phyloP scores from a whole-genome alignment of 495 filamentous ascomycete species.

The Acidomyces sp. region DNA sequence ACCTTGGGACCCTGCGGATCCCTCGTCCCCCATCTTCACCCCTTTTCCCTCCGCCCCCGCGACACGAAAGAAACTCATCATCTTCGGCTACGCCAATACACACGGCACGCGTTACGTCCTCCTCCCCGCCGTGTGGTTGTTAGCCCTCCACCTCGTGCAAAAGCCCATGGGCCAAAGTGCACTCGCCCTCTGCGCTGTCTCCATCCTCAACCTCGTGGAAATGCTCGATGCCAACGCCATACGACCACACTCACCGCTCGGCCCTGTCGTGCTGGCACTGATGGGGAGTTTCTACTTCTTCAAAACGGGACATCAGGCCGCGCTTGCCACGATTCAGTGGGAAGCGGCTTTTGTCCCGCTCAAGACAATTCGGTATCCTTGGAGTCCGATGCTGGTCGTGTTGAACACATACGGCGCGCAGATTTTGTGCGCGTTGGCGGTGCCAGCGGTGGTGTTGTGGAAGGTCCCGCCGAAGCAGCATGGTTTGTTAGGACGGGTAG shows the following conservation, averaged over 20 bases:
- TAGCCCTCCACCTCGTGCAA: slow-evolving; percentile 64
- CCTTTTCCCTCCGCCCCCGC: slow-evolving; percentile 27
- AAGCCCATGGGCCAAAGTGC: slow-evolving; percentile 91
- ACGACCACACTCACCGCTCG: slow-evolving; percentile 56
- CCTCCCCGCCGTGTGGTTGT: slow-evolving; percentile 61
- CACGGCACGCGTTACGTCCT: slow-evolving; percentile 86
- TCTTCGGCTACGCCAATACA: slow-evolving; percentile 83
- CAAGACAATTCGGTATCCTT: slow-evolving; percentile 71
- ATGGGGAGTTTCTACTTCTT: slow-evolving; percentile 90
- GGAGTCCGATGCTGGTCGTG: slow-evolving; percentile 65
- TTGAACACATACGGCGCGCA: slow-evolving; percentile 84
- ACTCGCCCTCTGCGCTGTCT: slow-evolving; percentile 64
- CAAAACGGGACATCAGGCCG: slow-evolving; percentile 94
- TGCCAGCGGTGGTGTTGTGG: slow-evolving; percentile 78
- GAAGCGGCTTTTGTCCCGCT: slow-evolving; percentile 91
- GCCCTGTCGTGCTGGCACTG: slow-evolving; percentile 69
- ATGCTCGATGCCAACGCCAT: slow-evolving; percentile 70
- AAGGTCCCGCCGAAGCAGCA: slow-evolving; percentile 48
- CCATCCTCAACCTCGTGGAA: slow-evolving; percentile 77
- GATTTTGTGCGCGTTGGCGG: slow-evolving; percentile 62
- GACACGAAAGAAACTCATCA: slow-evolving; percentile 39
- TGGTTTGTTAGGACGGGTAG: slow-evolving; percentile 53
- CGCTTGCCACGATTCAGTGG: slow-evolving; percentile 83
- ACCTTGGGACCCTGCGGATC: slow-evolving; percentile 20
- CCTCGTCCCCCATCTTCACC: slow-evolving; percentile 27